phyloP scores from a whole-genome alignment of 2,329 filamentous ascomycete species.

The Aspergillus vadensis region DNA sequence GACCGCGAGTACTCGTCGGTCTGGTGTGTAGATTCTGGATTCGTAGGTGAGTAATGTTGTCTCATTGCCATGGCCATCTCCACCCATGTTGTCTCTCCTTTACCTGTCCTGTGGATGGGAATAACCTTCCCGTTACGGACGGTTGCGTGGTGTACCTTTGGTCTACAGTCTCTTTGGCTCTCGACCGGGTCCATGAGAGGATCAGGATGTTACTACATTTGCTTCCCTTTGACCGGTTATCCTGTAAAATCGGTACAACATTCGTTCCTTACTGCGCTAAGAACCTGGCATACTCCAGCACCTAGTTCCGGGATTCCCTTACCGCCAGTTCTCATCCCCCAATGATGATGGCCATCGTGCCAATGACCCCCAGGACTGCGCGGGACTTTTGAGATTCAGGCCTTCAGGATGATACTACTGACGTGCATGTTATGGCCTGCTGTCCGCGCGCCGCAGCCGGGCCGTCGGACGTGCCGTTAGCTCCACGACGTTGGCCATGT shows the following conservation, averaged over 20 bases:
- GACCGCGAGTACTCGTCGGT: neutral
- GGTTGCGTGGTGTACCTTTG: neutral
- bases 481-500: slow-evolving; percentile 22
- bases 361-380: slow-evolving; percentile 15
- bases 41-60: neutral
- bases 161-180: neutral
- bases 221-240: slow-evolving; percentile 11
- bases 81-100: neutral
- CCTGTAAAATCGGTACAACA: slow-evolving; percentile 17
- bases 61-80: neutral
- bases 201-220: slow-evolving; percentile 5
- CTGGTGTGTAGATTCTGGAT: neutral
- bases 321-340: slow-evolving; percentile 28
- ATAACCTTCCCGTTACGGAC: neutral
- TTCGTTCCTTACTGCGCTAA: slow-evolving; percentile 16
- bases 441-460: slow-evolving; percentile 28
- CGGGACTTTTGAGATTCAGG: slow-evolving; percentile 15
- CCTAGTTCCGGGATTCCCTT: slow-evolving; percentile 18
- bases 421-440: slow-evolving; percentile 26
- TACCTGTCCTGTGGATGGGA: neutral
- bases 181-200: neutral
- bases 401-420: slow-evolving; percentile 18
- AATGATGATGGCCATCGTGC: slow-evolving; percentile 26
- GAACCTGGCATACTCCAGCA: slow-evolving; percentile 10
- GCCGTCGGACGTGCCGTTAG: slow-evolving; percentile 28